A percentile compares a stretch with the other conserved stretches of the same genome.
phyloP scores from a whole-genome alignment of 2,329 filamentous ascomycete genomes.

The Alternaria panax region DNA sequence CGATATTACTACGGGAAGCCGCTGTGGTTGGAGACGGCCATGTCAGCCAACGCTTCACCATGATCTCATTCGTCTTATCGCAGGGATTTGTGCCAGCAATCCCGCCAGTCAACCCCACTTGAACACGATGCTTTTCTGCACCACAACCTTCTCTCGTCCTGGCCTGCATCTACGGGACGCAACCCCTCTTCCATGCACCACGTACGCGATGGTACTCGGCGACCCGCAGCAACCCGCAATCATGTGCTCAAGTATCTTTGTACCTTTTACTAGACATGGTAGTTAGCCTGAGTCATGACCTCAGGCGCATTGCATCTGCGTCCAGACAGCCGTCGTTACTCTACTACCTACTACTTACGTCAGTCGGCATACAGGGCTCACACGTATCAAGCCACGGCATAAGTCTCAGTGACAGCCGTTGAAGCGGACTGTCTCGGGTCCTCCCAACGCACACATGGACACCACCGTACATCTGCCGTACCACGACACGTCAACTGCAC shows the following conservation, averaged over 20 bases:
- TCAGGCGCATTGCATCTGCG: neutral
- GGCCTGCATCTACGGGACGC: constrained; percentile 13
- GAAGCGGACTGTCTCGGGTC: neutral
- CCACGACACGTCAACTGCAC: constrained; percentile 5
- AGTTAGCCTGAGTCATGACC: neutral
- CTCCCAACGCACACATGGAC: constrained; percentile 2
- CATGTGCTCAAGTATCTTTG: constrained; percentile 25
- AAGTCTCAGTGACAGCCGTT: neutral
- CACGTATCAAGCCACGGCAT: neutral
- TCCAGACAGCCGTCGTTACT: neutral
- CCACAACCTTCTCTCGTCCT: constrained; percentile 7
- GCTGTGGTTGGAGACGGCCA: neutral
- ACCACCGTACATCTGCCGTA: neutral
- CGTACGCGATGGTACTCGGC: constrained; percentile 13
- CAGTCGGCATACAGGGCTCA: neutral
- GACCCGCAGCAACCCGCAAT: constrained; percentile 25
- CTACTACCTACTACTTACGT: too few species aligned
- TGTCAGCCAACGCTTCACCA: constrained; percentile 3
- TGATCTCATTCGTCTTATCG: constrained; percentile 14
- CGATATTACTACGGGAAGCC: neutral
- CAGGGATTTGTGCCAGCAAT: constrained; percentile 1
- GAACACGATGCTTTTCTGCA: constrained; percentile 8
- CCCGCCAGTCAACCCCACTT: constrained; percentile 11
- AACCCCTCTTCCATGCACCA: constrained; percentile 20
- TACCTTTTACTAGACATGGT: neutral